Evolutionary conservation across 352 stramenopile genomes (phyloP).

Genomic region (Phytopythium cucurbitacearum): DNA sequence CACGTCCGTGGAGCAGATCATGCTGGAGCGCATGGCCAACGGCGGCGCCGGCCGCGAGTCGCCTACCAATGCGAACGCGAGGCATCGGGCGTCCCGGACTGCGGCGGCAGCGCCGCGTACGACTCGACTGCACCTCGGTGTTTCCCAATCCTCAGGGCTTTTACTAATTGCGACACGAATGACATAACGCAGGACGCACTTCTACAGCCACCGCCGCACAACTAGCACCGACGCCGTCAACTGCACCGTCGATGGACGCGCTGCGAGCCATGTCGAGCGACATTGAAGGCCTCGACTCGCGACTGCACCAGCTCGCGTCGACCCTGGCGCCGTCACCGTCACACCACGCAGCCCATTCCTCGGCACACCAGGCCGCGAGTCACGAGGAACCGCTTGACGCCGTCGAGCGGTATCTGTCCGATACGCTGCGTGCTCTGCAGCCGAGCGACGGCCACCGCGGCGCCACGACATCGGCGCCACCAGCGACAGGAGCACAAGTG

Average conservation of each 20-base stretch:
- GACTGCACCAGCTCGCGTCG: slow-evolving; percentile 18
- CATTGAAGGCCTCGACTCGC: slow-evolving; percentile 18
- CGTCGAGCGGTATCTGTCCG: slow-evolving; percentile 42
- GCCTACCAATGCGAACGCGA: too few species aligned
- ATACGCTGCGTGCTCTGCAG: slow-evolving; percentile 38
- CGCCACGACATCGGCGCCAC: not conserved
- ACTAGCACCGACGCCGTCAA: not conserved
- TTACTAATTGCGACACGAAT: too few species aligned
- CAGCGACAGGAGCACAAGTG: slow-evolving; percentile 43
- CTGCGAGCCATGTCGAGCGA: slow-evolving; percentile 26
- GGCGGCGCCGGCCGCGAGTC: not conserved
- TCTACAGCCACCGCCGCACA: not conserved
- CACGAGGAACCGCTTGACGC: too few species aligned
- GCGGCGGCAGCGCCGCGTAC: too few species aligned
- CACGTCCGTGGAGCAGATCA: slow-evolving; percentile 66
- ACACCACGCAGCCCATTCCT: not conserved
- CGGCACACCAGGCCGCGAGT: slow-evolving; percentile 24
- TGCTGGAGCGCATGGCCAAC: slow-evolving; percentile 46
- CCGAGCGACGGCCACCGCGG: slow-evolving; percentile 10
- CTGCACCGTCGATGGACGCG: slow-evolving; percentile 6
- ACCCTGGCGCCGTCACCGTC: not conserved
- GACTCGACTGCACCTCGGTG: slow-evolving; percentile 1
- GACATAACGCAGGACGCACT: too few species aligned
- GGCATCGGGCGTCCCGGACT: too few species aligned
- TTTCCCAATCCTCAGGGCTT: too few species aligned